phyloP scores from a whole-genome alignment of 352 stramenopile genomes.

The Globisporangium uncinulatum region DNA sequence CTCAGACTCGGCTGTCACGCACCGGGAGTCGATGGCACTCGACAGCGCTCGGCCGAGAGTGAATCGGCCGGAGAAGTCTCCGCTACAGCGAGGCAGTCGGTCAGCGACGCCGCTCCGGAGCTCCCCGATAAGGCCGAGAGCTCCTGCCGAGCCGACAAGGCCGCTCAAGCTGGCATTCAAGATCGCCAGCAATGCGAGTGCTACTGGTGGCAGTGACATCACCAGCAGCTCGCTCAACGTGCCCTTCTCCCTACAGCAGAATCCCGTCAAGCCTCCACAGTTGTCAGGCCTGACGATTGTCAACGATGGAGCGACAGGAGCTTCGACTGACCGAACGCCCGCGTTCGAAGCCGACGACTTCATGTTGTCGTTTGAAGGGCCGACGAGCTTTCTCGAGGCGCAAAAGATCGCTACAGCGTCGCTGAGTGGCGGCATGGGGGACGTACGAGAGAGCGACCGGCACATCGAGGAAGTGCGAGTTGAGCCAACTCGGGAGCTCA shows the following conservation, averaged over 20 bases:
- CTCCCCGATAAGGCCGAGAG: conserved; percentile 2
- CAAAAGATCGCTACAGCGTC: conserved; percentile 21
- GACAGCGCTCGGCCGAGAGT: background rate
- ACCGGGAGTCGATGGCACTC: background rate
- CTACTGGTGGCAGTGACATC: background rate
- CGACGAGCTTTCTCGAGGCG: conserved; percentile 35
- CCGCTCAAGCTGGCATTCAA: conserved; percentile 4
- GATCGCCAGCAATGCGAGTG: background rate
- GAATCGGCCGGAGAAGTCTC: background rate
- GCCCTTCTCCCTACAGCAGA: conserved; percentile 5
- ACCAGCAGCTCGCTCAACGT: no score
- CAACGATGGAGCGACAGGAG: background rate
- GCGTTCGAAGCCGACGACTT: background rate
- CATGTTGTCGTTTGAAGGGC: conserved; percentile 25
- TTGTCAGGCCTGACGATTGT: background rate
- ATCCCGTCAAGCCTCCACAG: background rate
- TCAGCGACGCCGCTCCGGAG: conserved; percentile 1
- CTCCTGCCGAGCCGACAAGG: background rate
- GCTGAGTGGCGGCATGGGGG: background rate
- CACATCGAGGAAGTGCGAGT: background rate
- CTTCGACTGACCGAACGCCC: background rate
- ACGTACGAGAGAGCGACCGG: background rate
- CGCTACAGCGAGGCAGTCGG: conserved; percentile 6
- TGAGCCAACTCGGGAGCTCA: conserved; percentile 9
- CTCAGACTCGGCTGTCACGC: background rate